A percentile compares a stretch with the other conserved stretches of the same genome.
Conservation (phyloP, 2,329 filamentous ascomycete species). For the Botrytis fabae region DNA sequence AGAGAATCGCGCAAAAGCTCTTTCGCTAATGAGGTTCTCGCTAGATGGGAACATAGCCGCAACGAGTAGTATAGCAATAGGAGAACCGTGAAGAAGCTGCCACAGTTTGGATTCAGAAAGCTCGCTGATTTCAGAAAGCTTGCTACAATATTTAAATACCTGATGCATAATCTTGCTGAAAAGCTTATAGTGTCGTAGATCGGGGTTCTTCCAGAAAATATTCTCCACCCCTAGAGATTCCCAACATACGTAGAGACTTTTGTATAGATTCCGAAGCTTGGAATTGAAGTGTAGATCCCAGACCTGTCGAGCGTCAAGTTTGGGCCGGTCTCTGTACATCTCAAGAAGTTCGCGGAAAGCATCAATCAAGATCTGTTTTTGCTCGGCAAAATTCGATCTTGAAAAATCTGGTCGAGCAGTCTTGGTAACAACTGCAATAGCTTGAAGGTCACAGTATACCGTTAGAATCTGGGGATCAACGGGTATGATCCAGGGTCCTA, state of each 20-base stretch:
- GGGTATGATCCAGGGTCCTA: neutral
- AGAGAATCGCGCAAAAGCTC: neutral
- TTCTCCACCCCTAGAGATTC: neutral
- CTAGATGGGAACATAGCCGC: neutral
- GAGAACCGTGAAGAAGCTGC: neutral
- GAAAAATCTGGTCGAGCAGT: neutral
- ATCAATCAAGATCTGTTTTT: neutral
- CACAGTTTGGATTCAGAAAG: neutral
- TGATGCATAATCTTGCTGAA: neutral
- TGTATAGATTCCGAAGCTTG: neutral
- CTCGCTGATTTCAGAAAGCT: neutral
- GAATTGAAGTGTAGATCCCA: neutral
- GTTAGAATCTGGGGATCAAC: neutral
- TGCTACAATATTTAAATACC: neutral
- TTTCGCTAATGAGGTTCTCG: neutral
- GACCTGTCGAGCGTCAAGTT: neutral
- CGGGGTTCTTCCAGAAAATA: neutral
- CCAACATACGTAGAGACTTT: neutral
- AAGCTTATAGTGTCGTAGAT: neutral
- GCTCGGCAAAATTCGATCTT: neutral
- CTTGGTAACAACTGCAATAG: neutral
- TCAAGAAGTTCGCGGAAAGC: neutral
- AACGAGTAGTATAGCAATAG: neutral
- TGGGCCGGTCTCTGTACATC: neutral
- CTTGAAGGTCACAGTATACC: neutral